Percentiles rank a stretch among this genome's conserved stretches.
phyloP scores from a whole-genome alignment of 2,329 filamentous ascomycete genomes.

The Dissoconium aciculare region DNA sequence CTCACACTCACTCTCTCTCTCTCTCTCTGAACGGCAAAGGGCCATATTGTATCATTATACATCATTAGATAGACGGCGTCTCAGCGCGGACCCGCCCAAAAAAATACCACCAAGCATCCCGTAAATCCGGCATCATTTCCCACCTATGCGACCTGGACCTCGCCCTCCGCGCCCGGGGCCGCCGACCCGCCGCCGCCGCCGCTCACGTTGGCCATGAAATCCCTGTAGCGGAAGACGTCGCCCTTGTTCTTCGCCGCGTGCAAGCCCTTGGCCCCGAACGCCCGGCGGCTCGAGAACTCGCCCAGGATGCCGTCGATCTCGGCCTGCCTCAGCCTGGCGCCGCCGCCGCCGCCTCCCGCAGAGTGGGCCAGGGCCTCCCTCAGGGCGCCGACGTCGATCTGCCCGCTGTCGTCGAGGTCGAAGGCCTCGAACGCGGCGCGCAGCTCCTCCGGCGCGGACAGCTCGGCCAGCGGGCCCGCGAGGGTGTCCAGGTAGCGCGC shows the following conservation, averaged over 20 bases:
- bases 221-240: conserved; percentile 85
- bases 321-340: conserved; percentile 43
- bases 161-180: too few species aligned
- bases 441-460: conserved; percentile 68
- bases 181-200: too few species aligned
- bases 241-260: conserved; percentile 40
- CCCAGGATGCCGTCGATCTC: conserved; percentile 80
- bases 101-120: too few species aligned
- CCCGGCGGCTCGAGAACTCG: conserved; percentile 70
- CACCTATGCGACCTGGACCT: too few species aligned
- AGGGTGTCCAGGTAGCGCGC: conserved; percentile 75
- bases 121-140: too few species aligned
- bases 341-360: conserved; percentile 55
- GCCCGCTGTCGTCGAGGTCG: conserved; percentile 87
- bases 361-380: conserved; percentile 72
- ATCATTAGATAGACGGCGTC: too few species aligned
- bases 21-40: too few species aligned
- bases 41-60: too few species aligned
- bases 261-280: conserved; percentile 51
- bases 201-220: conserved; percentile 54
- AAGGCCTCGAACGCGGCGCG: conserved; percentile 86
- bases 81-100: too few species aligned
- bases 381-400: conserved; percentile 71
- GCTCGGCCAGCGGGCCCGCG: conserved; percentile 53
- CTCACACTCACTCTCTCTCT: too few species aligned